Conservation (phyloP, 179 eudicot species). For the Drosera spatulata region DNA sequence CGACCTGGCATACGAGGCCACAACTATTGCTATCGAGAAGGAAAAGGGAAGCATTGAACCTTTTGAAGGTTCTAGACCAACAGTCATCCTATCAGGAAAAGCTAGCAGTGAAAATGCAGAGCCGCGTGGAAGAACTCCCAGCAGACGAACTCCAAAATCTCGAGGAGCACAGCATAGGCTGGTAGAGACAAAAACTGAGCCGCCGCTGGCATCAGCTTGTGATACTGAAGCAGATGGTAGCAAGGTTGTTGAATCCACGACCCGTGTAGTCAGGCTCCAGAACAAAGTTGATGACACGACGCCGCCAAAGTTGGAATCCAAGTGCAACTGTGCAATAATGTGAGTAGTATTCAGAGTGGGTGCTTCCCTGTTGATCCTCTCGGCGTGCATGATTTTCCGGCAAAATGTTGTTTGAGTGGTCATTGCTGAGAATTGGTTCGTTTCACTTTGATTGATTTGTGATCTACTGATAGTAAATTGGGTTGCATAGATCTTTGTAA, state of each 20-base stretch:
- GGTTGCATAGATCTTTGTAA: no score
- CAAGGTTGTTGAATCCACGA: constrained; percentile 17
- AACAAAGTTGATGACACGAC: constrained; percentile 38
- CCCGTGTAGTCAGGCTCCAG: constrained; percentile 50
- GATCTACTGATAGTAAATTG: no score
- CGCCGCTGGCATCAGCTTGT: constrained; percentile 7
- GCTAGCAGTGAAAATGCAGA: constrained; percentile 26
- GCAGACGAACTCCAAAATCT: constrained; percentile 41
- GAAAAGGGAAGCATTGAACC: constrained; percentile 59
- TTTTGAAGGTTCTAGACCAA: constrained; percentile 41
- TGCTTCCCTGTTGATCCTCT: background rate
- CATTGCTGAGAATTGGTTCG: no score
- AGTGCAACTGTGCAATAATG: constrained; percentile 96
- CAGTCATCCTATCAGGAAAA: constrained; percentile 42
- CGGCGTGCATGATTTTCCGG: no score
- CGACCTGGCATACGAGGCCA: constrained; percentile 68
- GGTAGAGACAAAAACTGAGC: constrained; percentile 30
- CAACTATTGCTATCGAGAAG: constrained; percentile 57
- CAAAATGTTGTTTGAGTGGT: no score
- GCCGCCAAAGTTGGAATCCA: constrained; percentile 85
- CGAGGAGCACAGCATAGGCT: constrained; percentile 43
- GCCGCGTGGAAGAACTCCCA: constrained; percentile 21
- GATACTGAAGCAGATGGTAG: constrained; percentile 24
- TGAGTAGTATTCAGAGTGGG: constrained; percentile 12
- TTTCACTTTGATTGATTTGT: no score